Base-by-base conservation (phyloP, 306 rosid genomes). In the Quercus rubra region DNA sequence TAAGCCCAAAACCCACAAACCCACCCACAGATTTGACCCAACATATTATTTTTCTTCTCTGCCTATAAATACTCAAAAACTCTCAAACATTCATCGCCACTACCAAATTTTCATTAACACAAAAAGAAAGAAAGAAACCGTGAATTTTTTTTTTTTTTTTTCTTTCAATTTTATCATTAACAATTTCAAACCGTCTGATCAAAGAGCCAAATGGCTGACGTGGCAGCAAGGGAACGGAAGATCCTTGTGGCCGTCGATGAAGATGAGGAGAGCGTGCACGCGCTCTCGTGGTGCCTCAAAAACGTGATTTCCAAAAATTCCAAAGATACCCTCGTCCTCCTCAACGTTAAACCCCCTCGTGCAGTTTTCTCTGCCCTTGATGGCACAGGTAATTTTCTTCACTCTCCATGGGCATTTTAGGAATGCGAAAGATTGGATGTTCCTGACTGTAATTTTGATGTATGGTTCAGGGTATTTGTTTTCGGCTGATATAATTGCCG, bases 221-320 rank as follows among this genome's bases (percentile, higher is more conserved):
- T 52, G 55, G 77, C 81, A 55, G 86, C 55, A 18, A 84, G 71
- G 1, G 88, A 86, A 76, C 85, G 99, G 54, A 81, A 84, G 85
- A 91, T 95, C 76, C 75, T 95, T 55, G 94, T 91, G 87, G 97
- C 98, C 11, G 92, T 95, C 3, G 99, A 93, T 23, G 97, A 90
- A 49, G 92, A 97, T 0, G 98, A 93, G n/a, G 98, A 95, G 86
- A 93, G 99, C 87, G 62, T 83, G 83, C 72, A 90, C 70, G 97
- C 97, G 1, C 92, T 92, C 25, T 89, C 98, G 2, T 95, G 97
- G 99, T 88, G 94, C 66, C 84, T 93, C 10, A 86, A 87, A 71
- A 93, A 95, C 77, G 76, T 95, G 2, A 28, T 79, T 13, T 74
- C 85, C 2, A 55, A 71, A 41, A 90, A 90, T 79, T 89, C 91